Evolutionary conservation across 768 basidiomycete genomes (phyloP).

Genomic region (Termitomyces sp.): DNA sequence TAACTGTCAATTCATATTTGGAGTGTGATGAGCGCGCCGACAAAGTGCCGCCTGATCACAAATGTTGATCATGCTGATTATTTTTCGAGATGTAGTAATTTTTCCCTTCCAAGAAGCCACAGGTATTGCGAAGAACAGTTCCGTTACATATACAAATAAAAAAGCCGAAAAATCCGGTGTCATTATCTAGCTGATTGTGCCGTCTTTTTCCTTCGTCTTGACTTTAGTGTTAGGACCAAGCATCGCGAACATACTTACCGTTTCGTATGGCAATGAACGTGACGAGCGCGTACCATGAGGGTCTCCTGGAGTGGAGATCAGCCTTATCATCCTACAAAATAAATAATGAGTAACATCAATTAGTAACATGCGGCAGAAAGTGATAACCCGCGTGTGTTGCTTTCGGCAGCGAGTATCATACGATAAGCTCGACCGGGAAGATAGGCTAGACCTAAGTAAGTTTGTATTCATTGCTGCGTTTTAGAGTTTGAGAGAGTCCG

Average conservation of each 20-base stretch:
- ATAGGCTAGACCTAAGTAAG: conserved; percentile 27
- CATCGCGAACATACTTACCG: conserved; percentile 10
- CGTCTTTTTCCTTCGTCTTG: background rate
- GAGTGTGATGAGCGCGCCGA: background rate
- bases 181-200: background rate
- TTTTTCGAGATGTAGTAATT: background rate
- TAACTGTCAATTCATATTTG: background rate
- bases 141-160: background rate
- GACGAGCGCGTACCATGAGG: conserved; percentile 11
- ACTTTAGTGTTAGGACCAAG: background rate
- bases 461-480: background rate
- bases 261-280: conserved; percentile 10
- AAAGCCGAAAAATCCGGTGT: background rate
- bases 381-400: conserved; percentile 28
- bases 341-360: background rate
- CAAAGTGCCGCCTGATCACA: background rate
- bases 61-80: background rate
- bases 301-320: conserved; percentile 27
- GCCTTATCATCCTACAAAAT: conserved; percentile 19
- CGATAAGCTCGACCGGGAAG: conserved; percentile 34
- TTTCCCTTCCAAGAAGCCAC: background rate
- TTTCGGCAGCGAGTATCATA: conserved; percentile 29
- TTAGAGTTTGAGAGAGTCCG: conserved; percentile 6
- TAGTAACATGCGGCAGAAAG: background rate
- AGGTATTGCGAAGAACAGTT: background rate